Evolutionary conservation across 768 basidiomycete genomes (phyloP), one percentile per base, ranked within the genome.

Genomic region (Dacryopinax primogenitus): DNA sequence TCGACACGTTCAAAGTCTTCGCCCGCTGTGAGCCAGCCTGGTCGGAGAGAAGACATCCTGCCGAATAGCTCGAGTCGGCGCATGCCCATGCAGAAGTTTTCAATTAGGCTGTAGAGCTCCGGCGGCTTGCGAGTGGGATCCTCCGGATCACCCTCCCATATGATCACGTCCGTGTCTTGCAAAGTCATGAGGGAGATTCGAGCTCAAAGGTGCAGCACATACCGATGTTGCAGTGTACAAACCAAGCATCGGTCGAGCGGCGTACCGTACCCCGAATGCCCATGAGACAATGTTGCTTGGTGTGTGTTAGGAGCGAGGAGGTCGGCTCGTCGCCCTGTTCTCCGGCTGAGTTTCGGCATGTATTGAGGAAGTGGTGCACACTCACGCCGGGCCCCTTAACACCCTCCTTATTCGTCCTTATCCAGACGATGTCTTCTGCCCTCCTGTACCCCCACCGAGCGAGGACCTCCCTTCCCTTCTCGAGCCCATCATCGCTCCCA

Each of bases 391-490:
- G 86, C 1, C 89, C 89, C 16, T 79, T 79, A 73, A 88, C 88
- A 26, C 77, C 80, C 23, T 76, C 79, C 66, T 81, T 81, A 73
- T 97, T 99, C 51, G 92, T 94, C 77, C 92, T 92, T 65, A 96
- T 87, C 94, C 93, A 98, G 3, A 96, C 90, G n/a, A 99, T 90
- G 72, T 99, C 96, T 71, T 99, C 96, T 71, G 92, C 96, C 62
- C 96, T 77, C 44, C 92, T 78, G 72, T 92, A 95, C 2, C 95
- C 96, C 94, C 95, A 99, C 74, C 84, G 88, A 1, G 86, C 88
- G 37, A 99, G 81, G 30, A 94, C 78, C 74, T 97, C 95, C 34
- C 94, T 78, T 0, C 96, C 96, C 34, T 87, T 81, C 73, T 99
- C 96, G 32, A 99, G 79, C 0, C 93, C 96, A 62, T 90, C 91